A percentile compares a stretch with the other conserved stretches of the same genome.
Conservation (phyloP, 352 stramenopile genomes). For the Pythium myriotylum region DNA sequence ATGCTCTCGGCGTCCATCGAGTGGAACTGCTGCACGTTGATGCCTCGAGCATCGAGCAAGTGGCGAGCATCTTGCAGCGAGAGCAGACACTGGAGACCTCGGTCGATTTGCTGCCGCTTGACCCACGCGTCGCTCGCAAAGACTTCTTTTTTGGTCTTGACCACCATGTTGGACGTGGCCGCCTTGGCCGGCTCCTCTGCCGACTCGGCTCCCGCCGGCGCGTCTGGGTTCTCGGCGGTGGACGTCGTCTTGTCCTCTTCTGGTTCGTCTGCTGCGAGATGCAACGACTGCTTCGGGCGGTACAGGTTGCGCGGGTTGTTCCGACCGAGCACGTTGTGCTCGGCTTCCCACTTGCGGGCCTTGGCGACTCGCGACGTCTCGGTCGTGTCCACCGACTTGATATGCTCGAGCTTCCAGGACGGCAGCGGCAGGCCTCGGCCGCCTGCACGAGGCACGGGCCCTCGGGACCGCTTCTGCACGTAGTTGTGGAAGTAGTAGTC, state of each 20-base stretch:
- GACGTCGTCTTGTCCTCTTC: constrained; percentile 4
- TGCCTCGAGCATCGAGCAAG: constrained; percentile 75
- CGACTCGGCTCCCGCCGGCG: constrained; percentile 15
- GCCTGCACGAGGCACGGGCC: constrained; percentile 32
- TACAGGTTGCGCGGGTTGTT: constrained; percentile 83
- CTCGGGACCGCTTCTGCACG: constrained; percentile 71
- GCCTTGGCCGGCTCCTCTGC: constrained; percentile 22
- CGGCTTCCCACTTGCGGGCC: constrained; percentile 71
- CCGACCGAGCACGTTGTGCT: constrained; percentile 75
- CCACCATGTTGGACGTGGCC: constrained; percentile 35
- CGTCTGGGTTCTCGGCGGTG: constrained; percentile 14
- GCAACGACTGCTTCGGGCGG: constrained; percentile 69
- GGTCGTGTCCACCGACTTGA: constrained; percentile 69
- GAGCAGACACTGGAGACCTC: constrained; percentile 73
- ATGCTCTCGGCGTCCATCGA: constrained; percentile 72
- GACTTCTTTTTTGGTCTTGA: constrained; percentile 72
- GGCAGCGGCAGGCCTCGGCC: constrained; percentile 49
- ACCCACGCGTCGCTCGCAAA: constrained; percentile 77
- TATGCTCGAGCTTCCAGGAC: constrained; percentile 84
- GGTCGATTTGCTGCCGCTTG: constrained; percentile 72
- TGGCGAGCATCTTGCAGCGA: constrained; percentile 83
- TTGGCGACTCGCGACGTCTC: constrained; percentile 68
- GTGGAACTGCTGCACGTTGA: constrained; percentile 88
- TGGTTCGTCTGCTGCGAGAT: constrained; percentile 33
- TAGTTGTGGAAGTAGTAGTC: constrained; percentile 91